Conservation (phyloP, 768 basidiomycete species). For the Trametes sanguinea region DNA sequence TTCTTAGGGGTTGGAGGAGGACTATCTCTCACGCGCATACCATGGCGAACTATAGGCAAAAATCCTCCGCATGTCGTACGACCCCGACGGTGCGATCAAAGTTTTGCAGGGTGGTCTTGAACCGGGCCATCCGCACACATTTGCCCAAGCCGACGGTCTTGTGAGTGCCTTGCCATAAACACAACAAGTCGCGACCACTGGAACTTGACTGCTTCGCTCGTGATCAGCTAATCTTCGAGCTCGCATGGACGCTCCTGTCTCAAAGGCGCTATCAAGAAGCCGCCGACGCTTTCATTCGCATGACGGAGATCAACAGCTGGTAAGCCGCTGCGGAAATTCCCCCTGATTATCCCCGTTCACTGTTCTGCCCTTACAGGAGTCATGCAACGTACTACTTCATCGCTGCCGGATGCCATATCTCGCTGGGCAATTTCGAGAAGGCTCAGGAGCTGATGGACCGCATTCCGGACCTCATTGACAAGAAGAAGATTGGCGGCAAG, state of each 20-base stretch:
- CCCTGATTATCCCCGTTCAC: no score
- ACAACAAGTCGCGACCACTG: background rate
- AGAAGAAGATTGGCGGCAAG: slow-evolving; percentile 64
- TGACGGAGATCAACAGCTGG: slow-evolving; percentile 75
- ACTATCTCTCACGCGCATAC: background rate
- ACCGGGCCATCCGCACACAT: slow-evolving; percentile 53
- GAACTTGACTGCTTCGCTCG: background rate
- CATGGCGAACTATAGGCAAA: slow-evolving; percentile 52
- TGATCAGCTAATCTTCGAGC: slow-evolving; percentile 68
- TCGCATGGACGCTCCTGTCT: slow-evolving; percentile 74
- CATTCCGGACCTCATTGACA: slow-evolving; percentile 60
- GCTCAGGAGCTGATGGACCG: slow-evolving; percentile 63
- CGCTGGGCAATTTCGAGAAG: slow-evolving; percentile 53
- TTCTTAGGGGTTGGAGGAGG: background rate
- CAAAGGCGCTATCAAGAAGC: slow-evolving; percentile 66
- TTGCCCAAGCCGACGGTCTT: slow-evolving; percentile 72
- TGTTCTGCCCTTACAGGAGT: slow-evolving; percentile 46
- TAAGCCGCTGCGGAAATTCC: slow-evolving; percentile 29
- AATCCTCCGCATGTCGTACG: slow-evolving; percentile 68
- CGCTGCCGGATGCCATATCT: slow-evolving; percentile 72
- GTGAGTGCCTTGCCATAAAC: slow-evolving; percentile 38
- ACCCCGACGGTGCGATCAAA: slow-evolving; percentile 65
- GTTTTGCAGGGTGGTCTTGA: slow-evolving; percentile 60
- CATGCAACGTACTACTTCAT: slow-evolving; percentile 80
- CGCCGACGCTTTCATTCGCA: slow-evolving; percentile 62